Percentiles rank a stretch among this genome's conserved stretches.
These are phyloP conservation scores for Phlebiopsis flavidoalba DNA, from an alignment of 768 basidiomycete species.

Conservation along the genomic window DNA sequence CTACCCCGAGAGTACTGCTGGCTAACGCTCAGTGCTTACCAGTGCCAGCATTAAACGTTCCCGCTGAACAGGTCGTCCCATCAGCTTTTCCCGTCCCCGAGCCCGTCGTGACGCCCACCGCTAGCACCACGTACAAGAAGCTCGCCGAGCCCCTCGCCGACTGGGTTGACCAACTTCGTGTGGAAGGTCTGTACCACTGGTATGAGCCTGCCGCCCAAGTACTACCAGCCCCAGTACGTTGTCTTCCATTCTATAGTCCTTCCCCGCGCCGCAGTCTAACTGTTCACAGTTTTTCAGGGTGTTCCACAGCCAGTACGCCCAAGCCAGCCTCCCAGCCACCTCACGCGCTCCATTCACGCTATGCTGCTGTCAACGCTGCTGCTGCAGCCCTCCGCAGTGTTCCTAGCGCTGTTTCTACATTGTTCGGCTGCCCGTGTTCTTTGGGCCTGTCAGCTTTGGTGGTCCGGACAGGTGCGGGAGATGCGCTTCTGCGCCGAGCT, in stretches of 20 bases:
- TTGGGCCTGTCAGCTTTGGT: constrained; percentile 47
- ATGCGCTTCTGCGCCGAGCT: constrained; percentile 59
- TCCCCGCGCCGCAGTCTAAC: background rate
- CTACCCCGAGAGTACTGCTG: constrained; percentile 22
- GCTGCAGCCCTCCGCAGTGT: constrained; percentile 74
- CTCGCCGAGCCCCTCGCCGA: constrained; percentile 73
- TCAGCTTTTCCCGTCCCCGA: constrained; percentile 37
- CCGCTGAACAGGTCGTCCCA: constrained; percentile 21
- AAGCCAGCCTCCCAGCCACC: constrained; percentile 42
- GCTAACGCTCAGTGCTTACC: constrained; percentile 25
- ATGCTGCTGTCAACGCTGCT: constrained; percentile 73
- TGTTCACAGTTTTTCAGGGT: constrained; percentile 14
- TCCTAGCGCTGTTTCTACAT: constrained; percentile 83
- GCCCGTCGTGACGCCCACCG: constrained; percentile 40
- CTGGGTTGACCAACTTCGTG: constrained; percentile 73
- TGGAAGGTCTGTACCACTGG: constrained; percentile 83
- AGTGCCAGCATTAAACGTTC: constrained; percentile 19
- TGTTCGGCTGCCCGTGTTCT: constrained; percentile 66
- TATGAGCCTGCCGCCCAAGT: constrained; percentile 49
- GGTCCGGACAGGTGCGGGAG: constrained; percentile 52
- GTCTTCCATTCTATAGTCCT: background rate
- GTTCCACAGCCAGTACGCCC: constrained; percentile 35
- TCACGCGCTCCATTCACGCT: constrained; percentile 63
- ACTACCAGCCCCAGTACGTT: constrained; percentile 54
- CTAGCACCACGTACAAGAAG: constrained; percentile 59